A percentile compares a stretch with the other conserved stretches of the same genome.
Evolutionary conservation across 1,139 yeast genomes (phyloP).

Genomic region (Taphrina flavorubra): DNA sequence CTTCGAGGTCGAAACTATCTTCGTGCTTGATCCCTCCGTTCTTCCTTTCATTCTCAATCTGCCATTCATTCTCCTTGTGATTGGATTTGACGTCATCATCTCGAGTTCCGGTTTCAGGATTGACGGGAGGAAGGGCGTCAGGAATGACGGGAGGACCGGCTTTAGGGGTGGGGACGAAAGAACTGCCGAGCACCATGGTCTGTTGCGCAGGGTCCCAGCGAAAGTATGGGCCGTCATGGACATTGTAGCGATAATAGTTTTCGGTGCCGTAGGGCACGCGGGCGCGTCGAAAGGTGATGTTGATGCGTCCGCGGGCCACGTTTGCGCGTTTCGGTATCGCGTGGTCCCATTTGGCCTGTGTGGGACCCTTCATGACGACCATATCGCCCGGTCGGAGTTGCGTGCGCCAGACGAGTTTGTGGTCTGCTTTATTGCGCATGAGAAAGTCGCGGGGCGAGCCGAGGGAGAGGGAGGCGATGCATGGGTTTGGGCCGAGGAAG

Average conservation of each 20-base stretch:
- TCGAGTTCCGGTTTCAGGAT: too few species aligned
- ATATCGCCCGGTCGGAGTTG: slow-evolving; percentile 29
- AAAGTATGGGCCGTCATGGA: slow-evolving; percentile 34
- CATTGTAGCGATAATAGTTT: slow-evolving; percentile 39
- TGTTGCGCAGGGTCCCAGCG: slow-evolving; percentile 25
- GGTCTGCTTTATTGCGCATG: slow-evolving; percentile 34
- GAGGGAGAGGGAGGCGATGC: slow-evolving; percentile 34
- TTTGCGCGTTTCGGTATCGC: slow-evolving; percentile 34
- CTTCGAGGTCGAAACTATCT: slow-evolving; percentile 5
- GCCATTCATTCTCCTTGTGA: too few species aligned
- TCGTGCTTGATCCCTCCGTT: not conserved
- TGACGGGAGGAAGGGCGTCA: too few species aligned
- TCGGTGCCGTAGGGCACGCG: slow-evolving; percentile 37
- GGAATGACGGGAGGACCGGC: too few species aligned
- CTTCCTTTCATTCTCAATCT: too few species aligned
- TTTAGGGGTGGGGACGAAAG: not conserved
- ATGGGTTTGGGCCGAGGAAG: slow-evolving; percentile 37
- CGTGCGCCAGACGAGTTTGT: slow-evolving; percentile 5
- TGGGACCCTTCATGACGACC: slow-evolving; percentile 32
- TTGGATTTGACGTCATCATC: too few species aligned
- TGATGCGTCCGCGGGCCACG: slow-evolving; percentile 30
- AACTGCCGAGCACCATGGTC: slow-evolving; percentile 24
- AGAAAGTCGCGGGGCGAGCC: slow-evolving; percentile 34
- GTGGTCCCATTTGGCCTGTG: slow-evolving; percentile 39
- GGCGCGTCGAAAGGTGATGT: slow-evolving; percentile 38